Percentiles rank a stretch among this genome's conserved stretches.
Evolutionary conservation across 805 yeast genomes (phyloP).

Genomic region (Candida odintsovae): DNA sequence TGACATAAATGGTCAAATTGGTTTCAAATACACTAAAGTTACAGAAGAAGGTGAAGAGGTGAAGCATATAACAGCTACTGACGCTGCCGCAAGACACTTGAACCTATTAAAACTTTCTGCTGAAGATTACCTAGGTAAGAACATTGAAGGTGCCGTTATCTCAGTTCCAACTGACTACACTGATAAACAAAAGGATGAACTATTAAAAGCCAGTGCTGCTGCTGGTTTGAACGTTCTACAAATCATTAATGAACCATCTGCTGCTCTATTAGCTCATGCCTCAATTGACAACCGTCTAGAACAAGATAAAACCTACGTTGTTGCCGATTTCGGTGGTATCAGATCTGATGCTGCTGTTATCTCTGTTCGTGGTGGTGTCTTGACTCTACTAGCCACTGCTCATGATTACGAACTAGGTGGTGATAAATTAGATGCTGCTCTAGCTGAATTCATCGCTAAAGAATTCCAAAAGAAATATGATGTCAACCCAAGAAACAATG

Average conservation of each 20-base stretch:
- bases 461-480: constrained; percentile 89
- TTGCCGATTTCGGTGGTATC: constrained; percentile 95
- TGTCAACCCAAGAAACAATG: constrained; percentile 72
- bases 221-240: constrained; percentile 82
- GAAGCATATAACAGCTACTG: constrained; percentile 58
- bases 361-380: constrained; percentile 89
- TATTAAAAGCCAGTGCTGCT: constrained; percentile 53
- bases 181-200: constrained; percentile 61
- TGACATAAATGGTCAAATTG: constrained; percentile 60
- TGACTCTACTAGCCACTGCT: constrained; percentile 80
- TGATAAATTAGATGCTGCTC: constrained; percentile 70
- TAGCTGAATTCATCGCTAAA: constrained; percentile 80
- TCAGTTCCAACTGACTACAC: constrained; percentile 88
- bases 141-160: constrained; percentile 76
- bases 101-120: constrained; percentile 81
- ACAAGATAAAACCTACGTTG: constrained; percentile 76
- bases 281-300: constrained; percentile 30
- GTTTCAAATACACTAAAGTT: constrained; percentile 46
- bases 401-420: constrained; percentile 87
- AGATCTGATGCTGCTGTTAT: constrained; percentile 94
- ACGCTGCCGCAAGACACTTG: constrained; percentile 80
- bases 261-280: constrained; percentile 82
- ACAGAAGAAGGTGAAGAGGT: constrained; percentile 35
- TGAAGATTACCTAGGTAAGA: constrained; percentile 81
- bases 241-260: constrained; percentile 85